Conservation (phyloP, 139 green algal genomes). For the Chlorella vulgaris region DNA sequence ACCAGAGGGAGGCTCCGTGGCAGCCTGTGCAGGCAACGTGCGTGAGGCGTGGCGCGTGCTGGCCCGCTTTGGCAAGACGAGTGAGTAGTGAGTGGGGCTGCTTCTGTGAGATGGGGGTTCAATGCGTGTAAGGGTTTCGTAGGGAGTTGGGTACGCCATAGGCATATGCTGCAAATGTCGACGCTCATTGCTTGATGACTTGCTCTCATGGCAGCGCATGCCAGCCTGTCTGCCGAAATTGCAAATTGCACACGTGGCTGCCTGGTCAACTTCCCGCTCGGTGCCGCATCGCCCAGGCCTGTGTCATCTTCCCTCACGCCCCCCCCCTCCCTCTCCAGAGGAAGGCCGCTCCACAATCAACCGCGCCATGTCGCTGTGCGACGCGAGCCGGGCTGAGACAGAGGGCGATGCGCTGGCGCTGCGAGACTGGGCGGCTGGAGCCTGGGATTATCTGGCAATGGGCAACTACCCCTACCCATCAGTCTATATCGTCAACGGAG, state of each 20-base stretch:
- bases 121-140: too few species aligned
- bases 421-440: conserved; percentile 40
- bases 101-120: too few species aligned
- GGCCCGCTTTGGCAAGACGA: conserved; percentile 11
- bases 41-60: conserved; percentile 40
- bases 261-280: too few species aligned
- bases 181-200: too few species aligned
- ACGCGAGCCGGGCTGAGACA: conserved; percentile 8
- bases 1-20: conserved; percentile 28
- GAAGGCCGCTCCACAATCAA: conserved; percentile 32
- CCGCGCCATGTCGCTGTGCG: conserved; percentile 48
- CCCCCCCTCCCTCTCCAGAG: too few species aligned
- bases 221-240: too few species aligned
- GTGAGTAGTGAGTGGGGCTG: neutral
- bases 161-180: too few species aligned
- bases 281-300: too few species aligned
- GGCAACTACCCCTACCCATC: conserved; percentile 46
- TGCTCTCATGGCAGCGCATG: too few species aligned
- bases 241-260: neutral
- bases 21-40: conserved; percentile 40
- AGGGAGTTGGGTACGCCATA: too few species aligned
- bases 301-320: too few species aligned
- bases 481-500: conserved; percentile 11
- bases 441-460: conserved; percentile 57
- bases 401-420: conserved; percentile 45